Conservation (phyloP, 805 yeast genomes). For the Candida arabinofermentans region DNA sequence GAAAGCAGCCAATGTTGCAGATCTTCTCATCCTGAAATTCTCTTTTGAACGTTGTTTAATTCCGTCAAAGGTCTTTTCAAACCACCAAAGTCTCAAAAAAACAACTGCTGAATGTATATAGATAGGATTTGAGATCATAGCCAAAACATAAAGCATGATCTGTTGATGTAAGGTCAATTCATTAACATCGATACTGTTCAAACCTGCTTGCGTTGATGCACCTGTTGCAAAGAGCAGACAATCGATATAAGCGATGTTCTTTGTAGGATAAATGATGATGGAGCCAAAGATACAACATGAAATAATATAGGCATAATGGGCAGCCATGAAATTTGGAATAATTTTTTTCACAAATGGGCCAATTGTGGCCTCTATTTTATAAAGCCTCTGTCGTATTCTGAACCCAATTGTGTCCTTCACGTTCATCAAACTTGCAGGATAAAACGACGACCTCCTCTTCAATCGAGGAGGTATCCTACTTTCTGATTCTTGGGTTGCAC, state of each 20-base stretch:
- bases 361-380: conserved; percentile 31
- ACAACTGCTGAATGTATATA: conserved; percentile 78
- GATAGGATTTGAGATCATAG: conserved; percentile 79
- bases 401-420: conserved; percentile 27
- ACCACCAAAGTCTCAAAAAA: conserved; percentile 80
- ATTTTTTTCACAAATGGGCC: conserved; percentile 39
- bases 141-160: conserved; percentile 56
- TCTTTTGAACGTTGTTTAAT: conserved; percentile 74
- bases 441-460: conserved; percentile 9
- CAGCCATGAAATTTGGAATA: conserved; percentile 55
- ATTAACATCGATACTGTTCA: conserved; percentile 74
- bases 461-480: neutral
- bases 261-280: conserved; percentile 71
- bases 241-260: conserved; percentile 67
- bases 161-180: conserved; percentile 73
- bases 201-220: conserved; percentile 86
- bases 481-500: neutral
- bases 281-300: conserved; percentile 61
- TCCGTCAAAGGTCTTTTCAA: conserved; percentile 79
- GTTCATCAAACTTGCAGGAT: conserved; percentile 4
- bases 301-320: conserved; percentile 71
- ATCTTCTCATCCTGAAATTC: conserved; percentile 78
- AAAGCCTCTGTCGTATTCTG: conserved; percentile 34
- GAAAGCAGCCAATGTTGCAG: conserved; percentile 61
- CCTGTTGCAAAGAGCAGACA: conserved; percentile 73